Percentiles rank a stretch among this genome's conserved stretches.
Evolutionary conservation across 371 early-diverging fungal genomes (phyloP).

Genomic region (Lichtheimia corymbifera): DNA sequence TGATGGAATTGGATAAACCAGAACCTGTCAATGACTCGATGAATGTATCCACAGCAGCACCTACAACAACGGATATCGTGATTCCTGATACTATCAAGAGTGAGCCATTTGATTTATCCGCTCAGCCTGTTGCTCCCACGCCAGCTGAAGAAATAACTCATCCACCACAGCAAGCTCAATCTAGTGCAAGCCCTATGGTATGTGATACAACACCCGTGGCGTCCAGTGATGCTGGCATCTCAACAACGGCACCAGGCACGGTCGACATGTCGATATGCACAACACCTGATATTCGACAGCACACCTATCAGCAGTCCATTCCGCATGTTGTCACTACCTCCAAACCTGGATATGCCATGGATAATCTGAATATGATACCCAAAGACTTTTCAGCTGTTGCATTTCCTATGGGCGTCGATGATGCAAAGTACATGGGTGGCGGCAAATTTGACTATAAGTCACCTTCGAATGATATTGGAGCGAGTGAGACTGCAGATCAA

Average conservation of each 20-base stretch:
- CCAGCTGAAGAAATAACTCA: no score
- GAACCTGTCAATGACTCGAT: no score
- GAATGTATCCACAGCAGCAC: no score
- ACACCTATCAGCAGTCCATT: background rate
- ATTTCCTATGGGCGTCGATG: conserved; percentile 29
- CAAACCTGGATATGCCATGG: background rate
- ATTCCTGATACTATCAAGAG: no score
- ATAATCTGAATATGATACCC: conserved; percentile 17
- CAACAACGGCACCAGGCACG: conserved; percentile 9
- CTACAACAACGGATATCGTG: no score
- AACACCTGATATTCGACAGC: conserved; percentile 6
- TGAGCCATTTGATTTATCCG: no score
- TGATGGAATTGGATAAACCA: no score
- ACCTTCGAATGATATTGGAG: background rate
- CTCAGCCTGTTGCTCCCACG: no score
- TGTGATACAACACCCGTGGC: conserved; percentile 12
- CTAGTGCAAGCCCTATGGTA: background rate
- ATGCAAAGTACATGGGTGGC: conserved; percentile 42
- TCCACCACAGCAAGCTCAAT: no score
- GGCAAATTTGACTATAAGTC: conserved; percentile 41
- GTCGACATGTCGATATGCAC: conserved; percentile 8
- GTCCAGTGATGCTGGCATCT: conserved; percentile 9
- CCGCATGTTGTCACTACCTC: background rate
- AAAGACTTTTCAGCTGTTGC: conserved; percentile 43
- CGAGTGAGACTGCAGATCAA: conserved; percentile 2